Conservation (phyloP, 305 asterid genomes). For the Petunia hybrid region DNA sequence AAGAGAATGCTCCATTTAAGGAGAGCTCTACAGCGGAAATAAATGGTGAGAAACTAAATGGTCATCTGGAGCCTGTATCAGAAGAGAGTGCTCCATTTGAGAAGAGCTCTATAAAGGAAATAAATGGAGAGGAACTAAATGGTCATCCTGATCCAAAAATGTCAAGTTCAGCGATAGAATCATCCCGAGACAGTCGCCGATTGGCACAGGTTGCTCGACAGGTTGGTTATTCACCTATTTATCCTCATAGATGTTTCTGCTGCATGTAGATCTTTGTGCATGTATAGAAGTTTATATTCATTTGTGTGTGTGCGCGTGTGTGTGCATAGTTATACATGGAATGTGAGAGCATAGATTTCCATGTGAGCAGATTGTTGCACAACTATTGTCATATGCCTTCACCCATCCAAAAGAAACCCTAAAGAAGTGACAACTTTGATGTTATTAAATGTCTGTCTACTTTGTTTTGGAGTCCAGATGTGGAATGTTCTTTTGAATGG, state of each 20-base stretch:
- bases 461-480: constrained; percentile 8
- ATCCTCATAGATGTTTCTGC: neutral
- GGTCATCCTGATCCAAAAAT: constrained; percentile 41
- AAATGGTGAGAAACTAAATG: constrained; percentile 41
- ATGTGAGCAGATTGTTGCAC: too few species aligned
- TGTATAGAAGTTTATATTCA: neutral
- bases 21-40: neutral
- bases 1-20: constrained; percentile 34
- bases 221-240: constrained; percentile 49
- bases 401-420: too few species aligned
- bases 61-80: constrained; percentile 39
- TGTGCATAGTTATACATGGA: too few species aligned
- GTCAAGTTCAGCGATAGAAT: constrained; percentile 37
- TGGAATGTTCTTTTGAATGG: neutral
- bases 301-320: too few species aligned
- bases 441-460: neutral
- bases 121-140: constrained; percentile 40
- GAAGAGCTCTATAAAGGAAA: neutral
- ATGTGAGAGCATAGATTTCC: too few species aligned
- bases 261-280: neutral
- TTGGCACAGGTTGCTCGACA: constrained; percentile 73
- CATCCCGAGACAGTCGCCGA: constrained; percentile 54
- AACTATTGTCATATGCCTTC: too few species aligned
- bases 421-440: too few species aligned
- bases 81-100: constrained; percentile 35